Percentiles rank a stretch among this genome's conserved stretches.
phyloP scores from a whole-genome alignment of 441 rosid species.

The Metrosideros polymorpha region DNA sequence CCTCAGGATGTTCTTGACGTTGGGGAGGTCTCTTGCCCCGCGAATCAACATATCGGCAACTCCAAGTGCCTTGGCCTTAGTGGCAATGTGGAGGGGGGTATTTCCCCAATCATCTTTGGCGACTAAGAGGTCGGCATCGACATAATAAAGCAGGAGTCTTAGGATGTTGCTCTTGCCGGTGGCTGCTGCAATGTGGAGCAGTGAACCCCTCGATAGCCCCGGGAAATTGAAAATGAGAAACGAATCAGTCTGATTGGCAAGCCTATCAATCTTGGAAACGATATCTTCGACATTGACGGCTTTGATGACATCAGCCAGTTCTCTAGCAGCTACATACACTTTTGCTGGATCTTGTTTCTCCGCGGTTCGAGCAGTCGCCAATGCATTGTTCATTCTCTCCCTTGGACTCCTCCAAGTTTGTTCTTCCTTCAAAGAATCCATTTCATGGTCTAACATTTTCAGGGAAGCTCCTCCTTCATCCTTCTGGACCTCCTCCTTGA shows the following conservation, averaged over 20 bases:
- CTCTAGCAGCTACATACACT: fast-evolving
- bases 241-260: neutral
- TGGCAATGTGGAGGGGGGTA: neutral
- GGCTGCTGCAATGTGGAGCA: neutral
- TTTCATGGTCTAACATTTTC: neutral
- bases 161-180: neutral
- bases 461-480: neutral
- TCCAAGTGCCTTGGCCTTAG: neutral
- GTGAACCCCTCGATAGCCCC: fast-evolving
- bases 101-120: neutral
- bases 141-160: neutral
- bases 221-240: neutral
- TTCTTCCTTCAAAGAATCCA: neutral
- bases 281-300: neutral
- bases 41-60: neutral
- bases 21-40: neutral
- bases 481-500: neutral
- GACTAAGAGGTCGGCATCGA: neutral
- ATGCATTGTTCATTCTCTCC: neutral
- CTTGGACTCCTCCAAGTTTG: neutral
- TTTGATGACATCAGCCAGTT: fast-evolving
- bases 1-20: neutral
- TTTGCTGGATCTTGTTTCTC: neutral
- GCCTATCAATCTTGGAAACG: fast-evolving
- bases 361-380: neutral